Percentiles rank a stretch among this genome's conserved stretches.
Conservation (phyloP, 2,329 filamentous ascomycete species). For the Xylaria sp. region DNA sequence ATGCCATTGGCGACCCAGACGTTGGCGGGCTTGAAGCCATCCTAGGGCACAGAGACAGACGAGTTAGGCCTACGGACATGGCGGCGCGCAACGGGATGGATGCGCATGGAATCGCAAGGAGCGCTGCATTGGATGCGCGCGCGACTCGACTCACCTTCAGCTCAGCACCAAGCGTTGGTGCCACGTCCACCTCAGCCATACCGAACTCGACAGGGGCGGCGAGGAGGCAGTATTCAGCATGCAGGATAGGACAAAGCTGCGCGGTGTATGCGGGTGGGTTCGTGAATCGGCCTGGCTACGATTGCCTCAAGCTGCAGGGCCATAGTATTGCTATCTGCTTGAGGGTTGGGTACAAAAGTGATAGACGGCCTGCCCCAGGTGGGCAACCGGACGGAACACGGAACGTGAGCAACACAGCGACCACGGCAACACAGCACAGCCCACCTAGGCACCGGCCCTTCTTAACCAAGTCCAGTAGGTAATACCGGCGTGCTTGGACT, state of each 20-base stretch:
- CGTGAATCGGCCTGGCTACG: conserved; percentile 24
- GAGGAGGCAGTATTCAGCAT: conserved; percentile 39
- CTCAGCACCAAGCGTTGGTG: conserved; percentile 91
- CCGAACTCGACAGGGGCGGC: conserved; percentile 42
- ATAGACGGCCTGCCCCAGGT: background rate
- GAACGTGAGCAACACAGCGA: background rate
- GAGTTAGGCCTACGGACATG: conserved; percentile 17
- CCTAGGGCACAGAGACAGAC: conserved; percentile 61
- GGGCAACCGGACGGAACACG: conserved; percentile 2
- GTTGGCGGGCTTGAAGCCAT: conserved; percentile 96
- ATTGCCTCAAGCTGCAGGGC: conserved; percentile 28
- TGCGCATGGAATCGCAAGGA: conserved; percentile 18
- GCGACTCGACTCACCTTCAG: conserved; percentile 75
- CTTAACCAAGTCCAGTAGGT: conserved; percentile 9
- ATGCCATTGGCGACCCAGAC: conserved; percentile 91
- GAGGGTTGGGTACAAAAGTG: background rate
- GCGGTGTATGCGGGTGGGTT: conserved; percentile 21
- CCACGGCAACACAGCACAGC: conserved; percentile 29
- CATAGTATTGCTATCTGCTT: conserved; percentile 24
- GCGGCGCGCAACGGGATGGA: background rate
- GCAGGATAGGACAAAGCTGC: conserved; percentile 32
- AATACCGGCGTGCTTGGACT: background rate
- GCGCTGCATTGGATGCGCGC: conserved; percentile 41
- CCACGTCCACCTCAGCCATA: conserved; percentile 86
- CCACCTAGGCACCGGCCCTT: conserved; percentile 16